Conservation (phyloP, 805 yeast genomes). For the Metschnikowia aberdeeniae region DNA sequence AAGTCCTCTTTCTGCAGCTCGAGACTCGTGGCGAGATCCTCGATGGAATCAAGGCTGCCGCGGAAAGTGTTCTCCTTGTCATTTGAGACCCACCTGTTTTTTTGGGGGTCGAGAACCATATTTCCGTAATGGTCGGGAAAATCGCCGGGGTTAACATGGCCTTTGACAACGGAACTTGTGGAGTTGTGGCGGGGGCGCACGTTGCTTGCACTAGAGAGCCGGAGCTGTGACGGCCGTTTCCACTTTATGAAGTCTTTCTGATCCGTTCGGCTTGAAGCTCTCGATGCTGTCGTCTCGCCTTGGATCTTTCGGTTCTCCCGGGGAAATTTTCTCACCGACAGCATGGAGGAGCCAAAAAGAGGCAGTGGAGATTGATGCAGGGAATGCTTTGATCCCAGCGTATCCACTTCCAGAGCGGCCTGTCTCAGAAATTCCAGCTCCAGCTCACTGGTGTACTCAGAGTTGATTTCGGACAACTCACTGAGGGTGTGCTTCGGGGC, state of each 20-base stretch:
- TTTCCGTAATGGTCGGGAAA: constrained; percentile 34
- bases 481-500: constrained; percentile 26
- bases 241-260: constrained; percentile 25
- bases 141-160: constrained; percentile 34
- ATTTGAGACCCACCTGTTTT: constrained; percentile 28
- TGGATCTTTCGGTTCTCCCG: neutral
- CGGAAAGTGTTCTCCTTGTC: constrained; percentile 21
- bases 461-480: constrained; percentile 18
- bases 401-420: neutral
- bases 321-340: constrained; percentile 12
- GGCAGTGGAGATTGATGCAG: neutral
- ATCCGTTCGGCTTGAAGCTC: neutral
- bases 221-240: constrained; percentile 38
- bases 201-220: constrained; percentile 15
- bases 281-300: neutral
- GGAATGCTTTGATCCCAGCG: neutral
- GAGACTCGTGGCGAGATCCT: constrained; percentile 23
- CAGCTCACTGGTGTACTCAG: constrained; percentile 4
- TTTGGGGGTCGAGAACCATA: constrained; percentile 30
- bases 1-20: neutral
- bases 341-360: constrained; percentile 11
- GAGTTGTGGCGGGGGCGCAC: neutral
- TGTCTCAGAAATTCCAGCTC: neutral
- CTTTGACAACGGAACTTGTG: constrained; percentile 16
- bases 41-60: constrained; percentile 37